Base-by-base conservation (phyloP, 1,139 yeast species). In the Spathaspora sp. region DNA sequence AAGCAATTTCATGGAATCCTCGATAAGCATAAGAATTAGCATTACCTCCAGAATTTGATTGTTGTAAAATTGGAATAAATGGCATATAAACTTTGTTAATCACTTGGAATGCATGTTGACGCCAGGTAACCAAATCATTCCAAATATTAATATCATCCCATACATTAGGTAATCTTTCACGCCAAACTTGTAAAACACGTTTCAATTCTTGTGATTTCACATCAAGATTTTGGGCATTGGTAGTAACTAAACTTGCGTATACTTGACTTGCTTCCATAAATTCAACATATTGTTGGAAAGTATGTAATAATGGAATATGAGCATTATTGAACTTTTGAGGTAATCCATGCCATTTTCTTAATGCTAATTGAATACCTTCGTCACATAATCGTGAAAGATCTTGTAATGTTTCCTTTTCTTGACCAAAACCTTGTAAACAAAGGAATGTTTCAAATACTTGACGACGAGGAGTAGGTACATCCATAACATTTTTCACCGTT, bases 91-190 rank as follows among this genome's bases (percentile, higher is more conserved):
- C 95, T 63, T 88, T 88, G 70, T 95, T 93, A 59, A 95, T 89
- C n/a, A 91, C 97, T 55, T 89, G 91, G 76, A 95, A 95, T 0
- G 97, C 97, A 66, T 93, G 98, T 65, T 93, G 97, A 60, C 99
- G 80, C 98, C 99, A 95, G 0, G 99, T 91, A 7, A 93, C 96
- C 52, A 95, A 72, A 61, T 95, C 99, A 56, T 95, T 91, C 99
- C 99, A 95, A 52, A 91, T 80, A 63, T 89, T 91, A 56, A 95
- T 91, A 62, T 95, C 99, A 67, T 95, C 99, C 97, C 97, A 93
- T 11, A 82, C 74, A 58, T 95, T 95, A 9, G 99, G 99, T 45
- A 95, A 72, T 54, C 99, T 82, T 62, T 93, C 99, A 60, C 99
- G 78, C 99, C 99, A 95, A 0, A 97, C 96, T 61, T 90, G 97